phyloP scores from a whole-genome alignment of 1,139 yeast genomes.

The Suhomyces coccinellae region DNA sequence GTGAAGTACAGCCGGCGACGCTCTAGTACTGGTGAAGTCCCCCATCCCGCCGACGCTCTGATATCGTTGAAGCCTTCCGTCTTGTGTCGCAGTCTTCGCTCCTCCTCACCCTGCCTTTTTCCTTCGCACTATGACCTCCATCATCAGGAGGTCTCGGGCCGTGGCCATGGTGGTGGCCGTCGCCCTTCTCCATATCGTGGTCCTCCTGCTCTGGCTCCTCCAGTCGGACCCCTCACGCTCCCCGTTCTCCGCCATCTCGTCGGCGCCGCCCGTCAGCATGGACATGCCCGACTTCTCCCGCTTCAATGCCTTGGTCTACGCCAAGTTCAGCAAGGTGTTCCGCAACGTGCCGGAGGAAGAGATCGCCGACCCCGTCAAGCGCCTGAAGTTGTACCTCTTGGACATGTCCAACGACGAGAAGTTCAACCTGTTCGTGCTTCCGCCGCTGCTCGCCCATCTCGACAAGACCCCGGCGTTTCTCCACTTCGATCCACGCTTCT shows the following conservation, averaged over 20 bases:
- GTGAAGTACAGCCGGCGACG: no score
- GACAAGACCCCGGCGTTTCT: slow-evolving; percentile 19
- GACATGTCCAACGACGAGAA: slow-evolving; percentile 10
- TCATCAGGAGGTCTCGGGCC: slow-evolving; percentile 14
- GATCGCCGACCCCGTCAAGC: slow-evolving; percentile 2
- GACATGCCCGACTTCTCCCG: slow-evolving; percentile 3
- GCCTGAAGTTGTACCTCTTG: slow-evolving; percentile 5
- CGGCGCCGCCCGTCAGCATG: not conserved
- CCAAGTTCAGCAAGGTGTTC: slow-evolving; percentile 7
- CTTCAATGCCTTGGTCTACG: slow-evolving; percentile 7
- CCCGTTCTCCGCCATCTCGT: not conserved
- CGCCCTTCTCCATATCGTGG: slow-evolving; percentile 13
- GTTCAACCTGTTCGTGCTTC: slow-evolving; percentile 11
- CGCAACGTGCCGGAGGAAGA: slow-evolving; percentile 6
- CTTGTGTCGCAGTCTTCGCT: no score
- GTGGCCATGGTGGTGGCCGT: slow-evolving; percentile 8
- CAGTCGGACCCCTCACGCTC: not conserved
- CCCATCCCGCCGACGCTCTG: no score
- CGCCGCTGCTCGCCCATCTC: slow-evolving; percentile 12
- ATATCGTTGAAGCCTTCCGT: no score
- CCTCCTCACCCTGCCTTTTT: not conserved
- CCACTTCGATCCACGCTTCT: slow-evolving; percentile 36
- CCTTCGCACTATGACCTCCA: not conserved
- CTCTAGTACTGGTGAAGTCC: no score
- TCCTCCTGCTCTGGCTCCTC: slow-evolving; percentile 12